Evolutionary conservation across 371 early-diverging fungal genomes (phyloP).

Genomic region (Apophysomyces trapeziformis): DNA sequence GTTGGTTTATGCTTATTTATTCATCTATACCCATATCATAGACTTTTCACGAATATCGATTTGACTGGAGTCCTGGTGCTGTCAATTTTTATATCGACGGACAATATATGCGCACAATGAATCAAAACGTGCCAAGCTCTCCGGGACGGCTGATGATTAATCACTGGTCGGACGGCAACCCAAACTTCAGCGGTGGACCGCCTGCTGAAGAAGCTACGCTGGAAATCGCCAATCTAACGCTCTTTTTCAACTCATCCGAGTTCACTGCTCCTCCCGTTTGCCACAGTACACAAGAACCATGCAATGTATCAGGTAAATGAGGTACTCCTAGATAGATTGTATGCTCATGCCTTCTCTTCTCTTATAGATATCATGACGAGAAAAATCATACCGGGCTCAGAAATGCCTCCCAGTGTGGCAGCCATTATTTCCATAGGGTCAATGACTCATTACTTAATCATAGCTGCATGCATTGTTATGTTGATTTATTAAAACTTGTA

Average conservation of each 20-base stretch:
- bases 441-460: no score
- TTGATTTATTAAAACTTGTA: background rate
- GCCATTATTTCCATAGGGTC: no score
- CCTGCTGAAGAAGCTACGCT: conserved; percentile 29
- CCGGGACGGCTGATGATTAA: conserved; percentile 46
- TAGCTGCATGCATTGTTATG: background rate
- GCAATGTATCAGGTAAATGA: conserved; percentile 20
- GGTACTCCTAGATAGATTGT: no score
- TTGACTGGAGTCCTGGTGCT: conserved; percentile 45
- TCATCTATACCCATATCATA: conserved; percentile 1
- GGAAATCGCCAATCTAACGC: conserved; percentile 35
- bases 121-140: conserved; percentile 32
- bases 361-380: no score
- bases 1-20: background rate
- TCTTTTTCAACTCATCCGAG: conserved; percentile 51
- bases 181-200: conserved; percentile 41
- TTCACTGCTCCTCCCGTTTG: conserved; percentile 19
- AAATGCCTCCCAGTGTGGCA: no score
- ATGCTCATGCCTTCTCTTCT: no score
- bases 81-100: conserved; percentile 44
- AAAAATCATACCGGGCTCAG: no score
- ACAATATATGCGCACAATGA: conserved; percentile 26
- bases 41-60: conserved; percentile 51
- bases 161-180: conserved; percentile 56
- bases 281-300: conserved; percentile 12